These are phyloP conservation scores for Argentina anserina DNA, from an alignment of 306 rosid species.

Conservation along the genomic window DNA sequence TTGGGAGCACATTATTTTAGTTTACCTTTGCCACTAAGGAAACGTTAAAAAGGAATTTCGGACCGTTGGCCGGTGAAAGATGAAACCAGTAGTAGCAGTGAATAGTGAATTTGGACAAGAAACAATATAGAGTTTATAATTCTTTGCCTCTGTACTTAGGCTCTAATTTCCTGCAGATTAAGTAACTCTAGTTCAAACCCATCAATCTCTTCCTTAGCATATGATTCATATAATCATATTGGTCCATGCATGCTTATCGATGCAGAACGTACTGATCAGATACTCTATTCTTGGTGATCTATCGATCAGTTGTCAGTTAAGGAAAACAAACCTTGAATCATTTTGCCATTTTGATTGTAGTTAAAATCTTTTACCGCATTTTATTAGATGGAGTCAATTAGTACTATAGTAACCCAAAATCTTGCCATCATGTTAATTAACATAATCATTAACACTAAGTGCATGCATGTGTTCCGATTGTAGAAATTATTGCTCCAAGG, in stretches of 20 bases:
- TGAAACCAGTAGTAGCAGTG: not conserved
- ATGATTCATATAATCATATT: not conserved
- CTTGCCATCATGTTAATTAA: not conserved
- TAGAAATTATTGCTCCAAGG: not conserved
- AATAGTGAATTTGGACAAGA: not conserved
- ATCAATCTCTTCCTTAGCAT: not conserved
- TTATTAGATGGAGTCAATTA: too few relatives aligned
- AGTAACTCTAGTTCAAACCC: not conserved
- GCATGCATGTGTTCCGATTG: not conserved
- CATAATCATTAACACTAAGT: not conserved
- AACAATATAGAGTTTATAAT: not conserved
- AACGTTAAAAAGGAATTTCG: not conserved
- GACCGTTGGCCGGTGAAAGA: conserved; percentile 21
- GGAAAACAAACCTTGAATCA: not conserved
- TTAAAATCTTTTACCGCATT: too few relatives aligned
- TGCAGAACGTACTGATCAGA: not conserved
- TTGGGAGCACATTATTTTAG: not conserved
- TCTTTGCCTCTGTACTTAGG: not conserved
- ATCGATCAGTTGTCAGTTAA: too few relatives aligned
- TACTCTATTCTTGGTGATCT: too few relatives aligned
- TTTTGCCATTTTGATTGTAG: not conserved
- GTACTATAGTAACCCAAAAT: too few relatives aligned
- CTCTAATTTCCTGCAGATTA: not conserved
- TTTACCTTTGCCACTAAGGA: not conserved
- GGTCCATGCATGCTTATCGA: not conserved